These are phyloP conservation scores for Saturnispora dispora DNA, from an alignment of 805 yeast genomes.

Conservation along the genomic window DNA sequence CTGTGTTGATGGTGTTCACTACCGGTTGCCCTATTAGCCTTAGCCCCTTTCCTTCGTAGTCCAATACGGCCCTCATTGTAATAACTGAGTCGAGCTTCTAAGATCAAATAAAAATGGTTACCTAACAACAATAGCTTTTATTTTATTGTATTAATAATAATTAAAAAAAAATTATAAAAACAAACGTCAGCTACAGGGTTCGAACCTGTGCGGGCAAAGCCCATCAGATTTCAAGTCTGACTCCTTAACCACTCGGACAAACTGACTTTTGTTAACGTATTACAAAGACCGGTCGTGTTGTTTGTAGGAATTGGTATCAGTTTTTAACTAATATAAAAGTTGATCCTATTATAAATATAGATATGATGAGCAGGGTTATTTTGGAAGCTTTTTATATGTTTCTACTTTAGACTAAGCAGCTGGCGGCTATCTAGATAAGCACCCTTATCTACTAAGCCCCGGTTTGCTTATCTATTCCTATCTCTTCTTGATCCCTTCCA, in stretches of 20 bases:
- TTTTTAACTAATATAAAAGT: no score
- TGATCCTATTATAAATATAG: no score
- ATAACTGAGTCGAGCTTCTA: not conserved
- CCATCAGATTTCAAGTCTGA: slow-evolving; percentile 16
- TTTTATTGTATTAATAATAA: not conserved
- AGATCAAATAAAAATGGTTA: not conserved
- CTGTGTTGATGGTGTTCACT: not conserved
- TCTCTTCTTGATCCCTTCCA: no score
- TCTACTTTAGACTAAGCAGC: no score
- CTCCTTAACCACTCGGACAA: slow-evolving; percentile 17
- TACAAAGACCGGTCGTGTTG: no score
- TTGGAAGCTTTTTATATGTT: no score
- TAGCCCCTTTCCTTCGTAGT: slow-evolving; percentile 3
- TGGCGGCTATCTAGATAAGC: no score
- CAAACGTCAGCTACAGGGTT: slow-evolving; percentile 15
- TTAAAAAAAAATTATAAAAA: slow-evolving; percentile 4
- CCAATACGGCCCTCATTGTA: slow-evolving; percentile 8
- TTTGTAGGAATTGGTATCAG: no score
- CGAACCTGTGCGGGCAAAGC: slow-evolving; percentile 17
- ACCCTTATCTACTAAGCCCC: no score
- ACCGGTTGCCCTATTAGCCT: slow-evolving; percentile 9
- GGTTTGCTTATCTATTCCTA: no score
- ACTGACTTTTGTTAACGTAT: slow-evolving; percentile 10
- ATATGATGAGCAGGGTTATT: no score
- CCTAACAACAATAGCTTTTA: not conserved